These are phyloP conservation scores for Ceratobasidium sp. DNA, from an alignment of 1,284 basidiomycete genomes.

Conservation along the genomic window DNA sequence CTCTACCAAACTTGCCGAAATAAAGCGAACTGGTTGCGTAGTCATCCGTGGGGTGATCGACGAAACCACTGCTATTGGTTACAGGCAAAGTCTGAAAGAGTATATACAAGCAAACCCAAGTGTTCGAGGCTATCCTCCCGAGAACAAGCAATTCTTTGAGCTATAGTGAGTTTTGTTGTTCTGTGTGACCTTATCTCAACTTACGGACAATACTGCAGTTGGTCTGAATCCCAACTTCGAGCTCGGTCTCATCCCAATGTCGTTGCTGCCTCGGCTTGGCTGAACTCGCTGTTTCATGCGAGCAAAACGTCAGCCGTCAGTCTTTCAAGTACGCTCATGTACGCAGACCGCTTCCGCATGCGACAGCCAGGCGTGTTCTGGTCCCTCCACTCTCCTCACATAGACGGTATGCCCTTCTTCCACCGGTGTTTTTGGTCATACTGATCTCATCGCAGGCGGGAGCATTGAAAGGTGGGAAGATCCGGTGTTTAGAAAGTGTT, in stretches of 20 bases:
- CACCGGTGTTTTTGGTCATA: conserved; percentile 14
- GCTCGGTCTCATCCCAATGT: conserved; percentile 80
- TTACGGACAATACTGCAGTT: conserved; percentile 56
- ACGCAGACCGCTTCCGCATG: conserved; percentile 86
- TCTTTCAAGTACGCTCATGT: conserved; percentile 73
- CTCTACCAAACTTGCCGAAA: conserved; percentile 60
- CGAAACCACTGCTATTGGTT: conserved; percentile 62
- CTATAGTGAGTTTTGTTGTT: conserved; percentile 63
- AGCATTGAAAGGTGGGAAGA: conserved; percentile 90
- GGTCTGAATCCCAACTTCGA: conserved; percentile 74
- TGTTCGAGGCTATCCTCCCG: conserved; percentile 56
- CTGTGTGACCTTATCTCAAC: not conserved
- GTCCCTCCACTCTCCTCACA: conserved; percentile 75
- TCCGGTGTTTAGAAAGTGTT: conserved; percentile 67
- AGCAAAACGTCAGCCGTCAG: conserved; percentile 63
- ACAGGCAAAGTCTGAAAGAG: conserved; percentile 66
- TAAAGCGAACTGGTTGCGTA: conserved; percentile 67
- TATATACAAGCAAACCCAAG: conserved; percentile 68
- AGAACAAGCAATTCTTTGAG: conserved; percentile 76
- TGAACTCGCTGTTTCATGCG: conserved; percentile 70
- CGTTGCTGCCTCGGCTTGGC: conserved; percentile 67
- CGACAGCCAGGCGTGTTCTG: conserved; percentile 78
- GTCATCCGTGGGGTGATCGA: conserved; percentile 72
- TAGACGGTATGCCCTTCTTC: conserved; percentile 65
- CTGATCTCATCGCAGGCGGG: conserved; percentile 60